Conservation (phyloP, 805 yeast genomes). For the Zygotorulaspora chibaensis region DNA sequence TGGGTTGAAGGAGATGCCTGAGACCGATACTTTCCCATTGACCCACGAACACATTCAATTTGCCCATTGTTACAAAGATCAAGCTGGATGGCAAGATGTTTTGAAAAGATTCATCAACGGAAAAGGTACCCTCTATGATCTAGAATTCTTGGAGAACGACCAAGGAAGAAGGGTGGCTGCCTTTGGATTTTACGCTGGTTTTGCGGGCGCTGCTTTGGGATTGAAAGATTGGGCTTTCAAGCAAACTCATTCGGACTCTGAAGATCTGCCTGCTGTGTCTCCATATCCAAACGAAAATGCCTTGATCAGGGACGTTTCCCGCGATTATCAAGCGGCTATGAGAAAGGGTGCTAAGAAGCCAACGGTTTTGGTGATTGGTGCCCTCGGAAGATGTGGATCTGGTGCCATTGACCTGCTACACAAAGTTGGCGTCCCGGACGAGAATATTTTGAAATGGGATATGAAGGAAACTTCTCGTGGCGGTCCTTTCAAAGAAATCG, state of each 20-base stretch:
- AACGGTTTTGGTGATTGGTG: conserved; percentile 86
- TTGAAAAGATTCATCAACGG: conserved; percentile 86
- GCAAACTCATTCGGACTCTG: conserved; percentile 61
- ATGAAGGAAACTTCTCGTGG: conserved; percentile 94
- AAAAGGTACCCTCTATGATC: conserved; percentile 83
- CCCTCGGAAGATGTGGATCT: conserved; percentile 97
- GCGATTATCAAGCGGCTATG: conserved; percentile 52
- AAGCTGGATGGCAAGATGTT: conserved; percentile 95
- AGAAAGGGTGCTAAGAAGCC: conserved; percentile 66
- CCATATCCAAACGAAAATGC: conserved; percentile 80
- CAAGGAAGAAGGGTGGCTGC: conserved; percentile 99
- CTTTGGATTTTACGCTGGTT: conserved; percentile 99
- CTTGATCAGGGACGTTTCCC: conserved; percentile 67
- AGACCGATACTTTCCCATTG: conserved; percentile 82
- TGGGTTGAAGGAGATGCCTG: conserved; percentile 95
- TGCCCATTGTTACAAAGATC: conserved; percentile 98
- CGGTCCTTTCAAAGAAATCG: conserved; percentile 94
- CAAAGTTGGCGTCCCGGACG: conserved; percentile 84
- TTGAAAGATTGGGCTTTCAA: conserved; percentile 92
- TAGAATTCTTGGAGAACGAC: conserved; percentile 91
- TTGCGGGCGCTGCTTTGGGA: conserved; percentile 98
- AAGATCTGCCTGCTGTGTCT: conserved; percentile 71
- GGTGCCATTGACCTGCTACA: conserved; percentile 87
- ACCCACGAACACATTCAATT: conserved; percentile 96
- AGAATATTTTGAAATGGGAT: conserved; percentile 87